Evolutionary conservation across 75 land plant species (phyloP), one percentile per base, ranked within the genome.

Genomic region (Selaginella moellendorffii): DNA sequence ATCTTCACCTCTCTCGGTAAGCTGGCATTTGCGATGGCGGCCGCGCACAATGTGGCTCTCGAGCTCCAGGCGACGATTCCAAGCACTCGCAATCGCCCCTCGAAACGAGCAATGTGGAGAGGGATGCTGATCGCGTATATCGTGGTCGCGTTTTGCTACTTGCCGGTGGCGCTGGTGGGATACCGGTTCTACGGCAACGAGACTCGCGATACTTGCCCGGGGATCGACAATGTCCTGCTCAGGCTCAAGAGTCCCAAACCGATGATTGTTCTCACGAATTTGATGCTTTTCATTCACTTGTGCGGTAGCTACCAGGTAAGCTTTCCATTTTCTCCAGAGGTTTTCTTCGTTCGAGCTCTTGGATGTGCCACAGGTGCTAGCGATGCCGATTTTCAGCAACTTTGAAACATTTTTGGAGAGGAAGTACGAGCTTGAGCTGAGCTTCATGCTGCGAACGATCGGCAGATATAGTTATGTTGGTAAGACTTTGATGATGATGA

Each of bases 1-100:
- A 56, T 56, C 8, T 56, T 56, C 24, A 2, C 21, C 2, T 19
- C 59, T 21, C 21, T 56, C 23, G 59, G 59, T 19, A 19, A 56
- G 24, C 5, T 56, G 8, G 59, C 59, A 56, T 56, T 56, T 19
- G 8, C 59, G 9, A 56, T n/a, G 19, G 46, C 46, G 14, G 59
- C 24, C 5, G 59, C 17, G 59, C 59, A 56, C 59, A 56, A 56
- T 19, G 21, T 19, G 5, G 59, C 24, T 9, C 24, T 56, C 17
- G 59, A 56, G n/a, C 5, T 56, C 8, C 59, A 56, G 21, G 19
- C 59, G 9, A 56, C 59, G 9, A 56, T 56, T 2, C 59, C 59
- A 21, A 21, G 25, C n/a, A 56, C 59, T 19, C 21, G 9, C 23
- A 25, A 9, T 2, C 5, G 5, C 5, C 59, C 59, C 2, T 56